Conservation (phyloP, 2,329 filamentous ascomycete genomes). For the Pseudocercospora eumusae region DNA sequence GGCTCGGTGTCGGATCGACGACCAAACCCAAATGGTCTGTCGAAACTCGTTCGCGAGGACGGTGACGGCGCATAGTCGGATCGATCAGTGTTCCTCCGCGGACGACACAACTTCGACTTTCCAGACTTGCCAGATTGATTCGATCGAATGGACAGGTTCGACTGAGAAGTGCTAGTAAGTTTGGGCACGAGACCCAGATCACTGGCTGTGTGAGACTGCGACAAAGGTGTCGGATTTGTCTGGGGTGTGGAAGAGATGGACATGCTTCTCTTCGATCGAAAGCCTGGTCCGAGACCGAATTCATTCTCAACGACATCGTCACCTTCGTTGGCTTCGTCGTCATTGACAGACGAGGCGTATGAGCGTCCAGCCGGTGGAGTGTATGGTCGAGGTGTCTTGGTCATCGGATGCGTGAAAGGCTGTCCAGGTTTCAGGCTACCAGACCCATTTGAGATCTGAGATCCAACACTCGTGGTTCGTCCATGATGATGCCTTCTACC, state of each 20-base stretch:
- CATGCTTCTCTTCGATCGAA: constrained; percentile 45
- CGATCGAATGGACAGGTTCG: constrained; percentile 52
- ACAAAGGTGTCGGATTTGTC: constrained; percentile 35
- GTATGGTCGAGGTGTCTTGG: constrained; percentile 57
- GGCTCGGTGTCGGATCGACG: constrained; percentile 52
- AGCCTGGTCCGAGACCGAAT: constrained; percentile 43
- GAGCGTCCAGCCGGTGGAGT: constrained; percentile 56
- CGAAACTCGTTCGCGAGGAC: constrained; percentile 58
- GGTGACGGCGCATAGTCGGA: constrained; percentile 52
- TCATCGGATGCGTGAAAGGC: constrained; percentile 58
- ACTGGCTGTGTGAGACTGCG: constrained; percentile 39
- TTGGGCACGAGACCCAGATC: constrained; percentile 48
- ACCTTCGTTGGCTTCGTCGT: constrained; percentile 45
- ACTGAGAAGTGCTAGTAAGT: constrained; percentile 54
- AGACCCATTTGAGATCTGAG: constrained; percentile 55
- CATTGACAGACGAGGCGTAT: constrained; percentile 51
- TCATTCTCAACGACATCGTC: constrained; percentile 51
- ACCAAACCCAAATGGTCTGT: constrained; percentile 55
- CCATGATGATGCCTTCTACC: constrained; percentile 49
- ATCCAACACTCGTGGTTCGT: constrained; percentile 58
- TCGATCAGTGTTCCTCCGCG: constrained; percentile 53
- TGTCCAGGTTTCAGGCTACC: constrained; percentile 51
- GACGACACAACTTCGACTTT: constrained; percentile 39
- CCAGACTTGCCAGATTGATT: constrained; percentile 42
- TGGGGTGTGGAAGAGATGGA: constrained; percentile 45